Percentiles rank a stretch among this genome's conserved stretches.
phyloP scores from a whole-genome alignment of 208 protist genomes.

The Crithidia fasciculata region DNA sequence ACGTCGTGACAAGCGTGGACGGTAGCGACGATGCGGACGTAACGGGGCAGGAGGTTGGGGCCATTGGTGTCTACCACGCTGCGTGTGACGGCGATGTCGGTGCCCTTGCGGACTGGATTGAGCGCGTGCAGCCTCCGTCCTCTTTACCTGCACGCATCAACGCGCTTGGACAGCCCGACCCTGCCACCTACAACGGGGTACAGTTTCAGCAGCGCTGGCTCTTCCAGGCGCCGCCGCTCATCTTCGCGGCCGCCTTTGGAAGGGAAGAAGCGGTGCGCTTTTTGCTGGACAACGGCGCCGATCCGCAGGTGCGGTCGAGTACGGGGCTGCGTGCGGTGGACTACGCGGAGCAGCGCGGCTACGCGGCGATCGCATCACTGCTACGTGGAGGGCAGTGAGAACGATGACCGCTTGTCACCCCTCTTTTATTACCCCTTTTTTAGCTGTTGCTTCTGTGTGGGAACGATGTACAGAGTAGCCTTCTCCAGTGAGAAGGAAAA shows the following conservation, averaged over 20 bases:
- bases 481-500: no score
- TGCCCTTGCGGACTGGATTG: slow-evolving; percentile 41
- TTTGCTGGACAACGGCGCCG: slow-evolving; percentile 66
- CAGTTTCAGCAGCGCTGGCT: slow-evolving; percentile 79
- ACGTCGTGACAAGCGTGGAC: slow-evolving; percentile 17
- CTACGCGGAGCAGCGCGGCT: slow-evolving; percentile 76
- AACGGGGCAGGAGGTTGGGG: background rate
- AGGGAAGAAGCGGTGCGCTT: slow-evolving; percentile 74
- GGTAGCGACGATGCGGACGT: background rate
- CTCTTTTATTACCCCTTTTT: background rate
- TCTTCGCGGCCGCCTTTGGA: slow-evolving; percentile 78
- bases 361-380: slow-evolving; percentile 58
- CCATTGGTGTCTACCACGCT: slow-evolving; percentile 71
- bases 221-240: slow-evolving; percentile 74
- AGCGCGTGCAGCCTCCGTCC: slow-evolving; percentile 1
- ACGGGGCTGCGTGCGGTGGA: slow-evolving; percentile 71
- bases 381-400: slow-evolving; percentile 37
- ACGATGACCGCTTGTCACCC: background rate
- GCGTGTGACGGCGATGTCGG: slow-evolving; percentile 79
- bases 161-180: slow-evolving; percentile 70
- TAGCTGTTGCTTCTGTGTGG: background rate
- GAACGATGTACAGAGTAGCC: no score
- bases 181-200: slow-evolving; percentile 56
- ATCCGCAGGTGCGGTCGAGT: slow-evolving; percentile 43
- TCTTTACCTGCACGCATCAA: slow-evolving; percentile 38